Base-by-base conservation (phyloP, 2,329 filamentous ascomycete species). In the Venturia pyrina region DNA sequence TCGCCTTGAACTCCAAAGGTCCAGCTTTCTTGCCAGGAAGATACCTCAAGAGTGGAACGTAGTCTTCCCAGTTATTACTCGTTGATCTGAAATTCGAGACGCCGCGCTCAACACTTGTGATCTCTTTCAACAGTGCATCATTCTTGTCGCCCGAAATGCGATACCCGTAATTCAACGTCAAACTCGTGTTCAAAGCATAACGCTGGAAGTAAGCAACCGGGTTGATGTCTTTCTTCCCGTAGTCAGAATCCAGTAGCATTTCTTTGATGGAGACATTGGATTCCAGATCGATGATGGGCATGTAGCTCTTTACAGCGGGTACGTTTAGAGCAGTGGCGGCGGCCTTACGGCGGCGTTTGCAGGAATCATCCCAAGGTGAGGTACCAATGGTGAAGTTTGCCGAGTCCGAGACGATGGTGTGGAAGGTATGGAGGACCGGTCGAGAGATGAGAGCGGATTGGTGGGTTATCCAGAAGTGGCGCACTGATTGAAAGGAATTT, bases 31-130 rank as follows among this genome's bases (percentile, higher is more conserved):
- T 82, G 41, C 80, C 84, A 2, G 86, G 83, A 69, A 85, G 82
- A 1, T 91, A 74, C 37, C 90, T 82, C 67, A 95, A 73, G 5
- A 93, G 71, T 0, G 90, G 89, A n/a, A 95, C 85, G 70, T 93
- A 93, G 71, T 95, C 90, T 71, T 91, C 88, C 85, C 89, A 90
- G 73, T 93, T 93, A 72, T 92, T 91, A 70, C 87, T 90, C 0
- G 89, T 93, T 34, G 85, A 89, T 61, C 90, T 80, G 72, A 93
- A 89, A 70, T 90, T 90, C 64, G 87, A 88, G 32, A 95, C 86
- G 5, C 86, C 87, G 40, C 89, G 83, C 74, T 93, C 90, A 3
- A 93, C 89, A 60, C 87, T 81, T 0, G 87, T 85, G 44, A 84
- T 82, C 70, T 84, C 81, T 3, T 80, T 76, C 13, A 84, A 72